A percentile compares a stretch with the other conserved stretches of the same genome.
These are phyloP conservation scores for Coniochaeta sp. DNA, from an alignment of 2,329 filamentous ascomycete species.

Conservation along the genomic window DNA sequence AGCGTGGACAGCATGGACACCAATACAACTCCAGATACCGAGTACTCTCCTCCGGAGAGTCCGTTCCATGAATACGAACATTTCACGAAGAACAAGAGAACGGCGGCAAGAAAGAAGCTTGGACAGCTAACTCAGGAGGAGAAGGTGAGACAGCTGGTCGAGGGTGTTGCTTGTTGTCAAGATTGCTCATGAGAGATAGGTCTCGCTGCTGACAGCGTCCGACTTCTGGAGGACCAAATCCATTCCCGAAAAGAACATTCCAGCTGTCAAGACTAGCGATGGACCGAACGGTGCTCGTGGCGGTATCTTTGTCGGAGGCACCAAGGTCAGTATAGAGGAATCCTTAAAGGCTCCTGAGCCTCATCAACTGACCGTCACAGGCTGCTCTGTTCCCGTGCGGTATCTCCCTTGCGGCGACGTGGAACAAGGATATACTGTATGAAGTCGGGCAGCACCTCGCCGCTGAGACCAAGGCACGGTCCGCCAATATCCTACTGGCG, in stretches of 20 bases:
- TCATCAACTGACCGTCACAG: slow-evolving; percentile 24
- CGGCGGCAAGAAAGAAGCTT: slow-evolving; percentile 40
- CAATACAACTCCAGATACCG: slow-evolving; percentile 40
- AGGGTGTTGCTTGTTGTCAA: slow-evolving; percentile 1
- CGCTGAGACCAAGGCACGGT: slow-evolving; percentile 64
- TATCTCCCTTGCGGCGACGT: slow-evolving; percentile 70
- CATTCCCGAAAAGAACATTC: slow-evolving; percentile 55
- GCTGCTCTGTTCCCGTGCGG: slow-evolving; percentile 75
- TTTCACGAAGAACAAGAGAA: slow-evolving; percentile 27
- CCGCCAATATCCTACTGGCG: slow-evolving; percentile 65
- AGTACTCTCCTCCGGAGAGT: slow-evolving; percentile 38
- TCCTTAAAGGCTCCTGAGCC: background rate
- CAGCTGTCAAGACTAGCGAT: slow-evolving; percentile 59
- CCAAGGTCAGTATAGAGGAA: slow-evolving; percentile 34
- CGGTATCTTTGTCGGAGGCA: slow-evolving; percentile 60
- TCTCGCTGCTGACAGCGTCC: slow-evolving; percentile 51
- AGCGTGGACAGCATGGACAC: slow-evolving; percentile 26
- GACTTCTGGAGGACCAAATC: slow-evolving; percentile 66
- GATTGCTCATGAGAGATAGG: slow-evolving; percentile 24
- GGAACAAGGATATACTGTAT: slow-evolving; percentile 64
- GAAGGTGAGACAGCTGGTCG: slow-evolving; percentile 33
- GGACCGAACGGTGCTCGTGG: slow-evolving; percentile 65
- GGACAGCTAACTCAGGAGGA: slow-evolving; percentile 46
- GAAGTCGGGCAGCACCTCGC: slow-evolving; percentile 65
- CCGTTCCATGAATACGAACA: slow-evolving; percentile 26